Evolutionary conservation across 2,329 filamentous ascomycete species (phyloP).

Genomic region (Colletotrichum cuscutae): DNA sequence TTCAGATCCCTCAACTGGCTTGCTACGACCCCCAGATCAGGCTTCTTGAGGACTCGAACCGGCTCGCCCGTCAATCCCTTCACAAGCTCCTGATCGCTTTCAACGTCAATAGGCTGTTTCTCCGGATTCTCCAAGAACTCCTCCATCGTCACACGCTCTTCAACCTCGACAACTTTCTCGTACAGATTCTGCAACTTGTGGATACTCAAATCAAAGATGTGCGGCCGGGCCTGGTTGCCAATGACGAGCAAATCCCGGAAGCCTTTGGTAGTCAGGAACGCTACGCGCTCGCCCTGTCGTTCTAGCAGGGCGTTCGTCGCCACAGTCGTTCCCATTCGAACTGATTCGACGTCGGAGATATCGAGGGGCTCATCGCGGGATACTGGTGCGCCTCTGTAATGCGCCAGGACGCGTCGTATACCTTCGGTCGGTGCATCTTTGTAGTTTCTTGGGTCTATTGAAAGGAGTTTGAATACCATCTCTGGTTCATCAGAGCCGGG

Average conservation of each 20-base stretch:
- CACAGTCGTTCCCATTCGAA: background rate
- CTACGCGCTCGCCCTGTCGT: background rate
- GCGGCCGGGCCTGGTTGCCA: background rate
- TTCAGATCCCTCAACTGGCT: background rate
- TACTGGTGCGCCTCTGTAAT: background rate
- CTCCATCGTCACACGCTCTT: background rate
- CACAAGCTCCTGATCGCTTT: background rate
- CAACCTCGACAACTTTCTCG: background rate
- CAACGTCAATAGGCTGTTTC: background rate
- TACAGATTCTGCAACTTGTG: background rate
- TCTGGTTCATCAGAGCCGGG: background rate
- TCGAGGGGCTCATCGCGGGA: background rate
- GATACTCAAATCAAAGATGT: background rate
- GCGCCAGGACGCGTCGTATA: background rate
- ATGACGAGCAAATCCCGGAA: background rate
- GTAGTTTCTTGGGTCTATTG: background rate
- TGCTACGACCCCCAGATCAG: background rate
- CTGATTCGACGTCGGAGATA: background rate
- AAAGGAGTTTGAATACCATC: background rate
- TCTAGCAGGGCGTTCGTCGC: background rate
- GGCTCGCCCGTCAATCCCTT: background rate
- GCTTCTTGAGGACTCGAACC: background rate
- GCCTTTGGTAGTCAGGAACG: fast-evolving
- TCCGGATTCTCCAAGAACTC: background rate
- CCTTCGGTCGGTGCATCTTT: background rate